Conservation (phyloP, 768 basidiomycete species). For the Ramaria sp. region DNA sequence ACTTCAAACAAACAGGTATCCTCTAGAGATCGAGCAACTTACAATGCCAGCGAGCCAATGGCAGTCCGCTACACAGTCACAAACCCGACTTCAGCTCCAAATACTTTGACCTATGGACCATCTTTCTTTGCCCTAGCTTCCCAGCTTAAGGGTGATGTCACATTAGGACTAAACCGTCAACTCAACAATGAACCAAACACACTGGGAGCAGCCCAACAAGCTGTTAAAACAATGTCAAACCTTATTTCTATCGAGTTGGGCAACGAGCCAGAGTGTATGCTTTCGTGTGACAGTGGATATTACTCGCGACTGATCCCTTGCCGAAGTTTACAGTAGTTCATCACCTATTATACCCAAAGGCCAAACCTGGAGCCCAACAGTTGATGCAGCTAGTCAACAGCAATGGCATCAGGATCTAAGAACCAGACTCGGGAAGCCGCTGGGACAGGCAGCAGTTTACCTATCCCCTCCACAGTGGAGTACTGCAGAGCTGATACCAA, state of each 20-base stretch:
- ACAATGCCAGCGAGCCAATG: slow-evolving; percentile 19
- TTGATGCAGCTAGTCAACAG: slow-evolving; percentile 23
- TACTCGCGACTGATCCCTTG: background rate
- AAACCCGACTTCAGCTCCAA: slow-evolving; percentile 13
- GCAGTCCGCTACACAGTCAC: slow-evolving; percentile 29
- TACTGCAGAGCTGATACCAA: slow-evolving; percentile 20
- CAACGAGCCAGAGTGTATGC: background rate
- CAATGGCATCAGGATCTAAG: slow-evolving; percentile 22
- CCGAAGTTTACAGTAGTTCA: slow-evolving; percentile 21
- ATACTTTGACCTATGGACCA: too few species aligned
- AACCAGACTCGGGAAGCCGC: slow-evolving; percentile 18
- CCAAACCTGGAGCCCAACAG: slow-evolving; percentile 21
- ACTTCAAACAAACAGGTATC: background rate
- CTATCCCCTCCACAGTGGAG: slow-evolving; percentile 22
- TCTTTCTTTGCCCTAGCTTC: too few species aligned
- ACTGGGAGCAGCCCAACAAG: slow-evolving; percentile 22
- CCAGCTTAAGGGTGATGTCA: slow-evolving; percentile 17
- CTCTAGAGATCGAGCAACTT: slow-evolving; percentile 30
- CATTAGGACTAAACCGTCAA: slow-evolving; percentile 28
- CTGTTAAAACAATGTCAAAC: slow-evolving; percentile 23
- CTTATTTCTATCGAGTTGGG: slow-evolving; percentile 9
- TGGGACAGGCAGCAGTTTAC: slow-evolving; percentile 25
- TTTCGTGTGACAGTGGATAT: background rate
- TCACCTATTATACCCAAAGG: slow-evolving; percentile 25
- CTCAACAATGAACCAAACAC: slow-evolving; percentile 26